Percentiles rank a stretch among this genome's conserved stretches.
phyloP scores from a whole-genome alignment of 495 filamentous ascomycete genomes.

The Penicillium chermesinum region DNA sequence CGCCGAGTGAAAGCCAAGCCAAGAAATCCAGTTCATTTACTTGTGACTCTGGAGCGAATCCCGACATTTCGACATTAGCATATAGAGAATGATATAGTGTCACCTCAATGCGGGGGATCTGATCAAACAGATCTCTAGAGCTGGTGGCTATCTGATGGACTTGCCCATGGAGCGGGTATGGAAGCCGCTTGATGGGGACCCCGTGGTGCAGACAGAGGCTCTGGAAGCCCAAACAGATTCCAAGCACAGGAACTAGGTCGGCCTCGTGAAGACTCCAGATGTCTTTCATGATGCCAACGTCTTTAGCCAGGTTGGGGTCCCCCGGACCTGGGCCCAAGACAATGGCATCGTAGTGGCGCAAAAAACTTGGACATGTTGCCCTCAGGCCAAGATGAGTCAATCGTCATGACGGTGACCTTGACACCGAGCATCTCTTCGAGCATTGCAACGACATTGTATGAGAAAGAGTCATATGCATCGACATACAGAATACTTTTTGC shows the following conservation, averaged over 20 bases:
- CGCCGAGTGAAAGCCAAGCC: conserved; percentile 33
- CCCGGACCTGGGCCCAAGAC: conserved; percentile 81
- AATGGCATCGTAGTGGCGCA: conserved; percentile 65
- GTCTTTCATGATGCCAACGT: conserved; percentile 74
- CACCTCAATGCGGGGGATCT: conserved; percentile 55
- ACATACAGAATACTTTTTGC: conserved; percentile 67
- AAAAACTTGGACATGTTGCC: conserved; percentile 40
- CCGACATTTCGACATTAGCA: conserved; percentile 42
- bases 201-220: conserved; percentile 67
- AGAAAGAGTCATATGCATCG: conserved; percentile 94
- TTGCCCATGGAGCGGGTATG: conserved; percentile 74
- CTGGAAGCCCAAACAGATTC: conserved; percentile 92
- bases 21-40: conserved; percentile 27
- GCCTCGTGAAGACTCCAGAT: conserved; percentile 64
- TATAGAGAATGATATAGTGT: conserved; percentile 88
- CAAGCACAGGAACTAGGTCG: conserved; percentile 67
- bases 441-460: conserved; percentile 83
- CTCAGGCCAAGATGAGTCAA: conserved; percentile 53
- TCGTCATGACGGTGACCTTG: conserved; percentile 64
- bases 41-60: neutral
- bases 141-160: conserved; percentile 57
- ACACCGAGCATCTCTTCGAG: conserved; percentile 60
- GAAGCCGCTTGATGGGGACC: conserved; percentile 55
- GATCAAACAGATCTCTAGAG: conserved; percentile 47
- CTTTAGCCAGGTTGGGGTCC: conserved; percentile 49